Evolutionary conservation across 2,329 filamentous ascomycete species (phyloP).

Genomic region (Trichoderma endophyticum): DNA sequence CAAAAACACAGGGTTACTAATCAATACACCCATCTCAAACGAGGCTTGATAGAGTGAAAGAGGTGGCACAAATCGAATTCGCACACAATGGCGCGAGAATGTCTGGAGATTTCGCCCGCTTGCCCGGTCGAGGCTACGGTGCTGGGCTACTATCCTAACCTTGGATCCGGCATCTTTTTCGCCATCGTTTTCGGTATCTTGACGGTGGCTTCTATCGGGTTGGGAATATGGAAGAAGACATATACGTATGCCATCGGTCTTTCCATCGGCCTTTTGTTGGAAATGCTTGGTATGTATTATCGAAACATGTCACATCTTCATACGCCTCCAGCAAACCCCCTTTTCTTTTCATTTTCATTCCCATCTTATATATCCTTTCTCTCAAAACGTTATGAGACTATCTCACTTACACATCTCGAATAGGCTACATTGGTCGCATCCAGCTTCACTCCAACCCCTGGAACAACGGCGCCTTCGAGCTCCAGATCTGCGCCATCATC

Average conservation of each 20-base stretch:
- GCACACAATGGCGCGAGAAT: constrained; percentile 21
- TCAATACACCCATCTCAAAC: neutral
- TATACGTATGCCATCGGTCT: constrained; percentile 54
- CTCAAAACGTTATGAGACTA: neutral
- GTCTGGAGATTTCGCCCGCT: constrained; percentile 34
- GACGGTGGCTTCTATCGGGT: constrained; percentile 38
- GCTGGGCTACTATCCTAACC: constrained; percentile 55
- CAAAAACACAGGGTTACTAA: neutral
- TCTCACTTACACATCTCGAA: neutral
- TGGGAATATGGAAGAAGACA: constrained; percentile 50
- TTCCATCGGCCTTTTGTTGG: constrained; percentile 47
- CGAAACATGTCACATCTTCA: neutral
- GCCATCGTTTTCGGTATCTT: constrained; percentile 47
- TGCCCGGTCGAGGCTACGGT: constrained; percentile 54
- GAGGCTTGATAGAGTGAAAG: neutral
- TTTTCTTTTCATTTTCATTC: neutral
- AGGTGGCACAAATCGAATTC: neutral
- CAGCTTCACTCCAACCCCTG: constrained; percentile 53
- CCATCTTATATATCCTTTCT: neutral
- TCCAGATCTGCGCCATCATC: constrained; percentile 59
- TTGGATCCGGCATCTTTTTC: constrained; percentile 55
- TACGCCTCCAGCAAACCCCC: neutral
- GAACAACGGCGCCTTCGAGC: constrained; percentile 52
- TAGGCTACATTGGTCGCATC: constrained; percentile 53
- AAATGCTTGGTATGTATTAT: constrained; percentile 45